These are phyloP conservation scores for Leishmania gerbilli DNA, from an alignment of 208 protist genomes.

Conservation along the genomic window DNA sequence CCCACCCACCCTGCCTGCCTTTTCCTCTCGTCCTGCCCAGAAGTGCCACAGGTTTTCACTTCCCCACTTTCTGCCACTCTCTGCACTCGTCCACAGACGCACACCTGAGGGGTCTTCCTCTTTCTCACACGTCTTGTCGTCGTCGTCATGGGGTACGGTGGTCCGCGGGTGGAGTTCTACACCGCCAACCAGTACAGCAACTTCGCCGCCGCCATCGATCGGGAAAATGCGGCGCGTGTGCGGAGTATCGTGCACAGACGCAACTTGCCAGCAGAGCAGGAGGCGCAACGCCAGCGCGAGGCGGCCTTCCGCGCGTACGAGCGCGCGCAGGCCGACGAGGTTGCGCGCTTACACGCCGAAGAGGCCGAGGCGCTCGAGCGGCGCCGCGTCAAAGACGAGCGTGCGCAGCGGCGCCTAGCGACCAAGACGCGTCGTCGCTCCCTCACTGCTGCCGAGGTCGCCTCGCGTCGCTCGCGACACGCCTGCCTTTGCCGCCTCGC, in stretches of 20 bases:
- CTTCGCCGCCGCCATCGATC: conserved; percentile 51
- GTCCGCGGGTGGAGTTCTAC: conserved; percentile 67
- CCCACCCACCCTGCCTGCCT: background rate
- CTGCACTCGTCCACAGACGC: background rate
- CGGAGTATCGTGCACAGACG: conserved; percentile 37
- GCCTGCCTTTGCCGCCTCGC: conserved; percentile 50
- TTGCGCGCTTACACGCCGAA: conserved; percentile 14
- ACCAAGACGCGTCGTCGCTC: conserved; percentile 3
- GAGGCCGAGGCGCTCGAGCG: conserved; percentile 31
- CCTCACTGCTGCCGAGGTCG: conserved; percentile 18
- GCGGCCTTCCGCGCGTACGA: conserved; percentile 37
- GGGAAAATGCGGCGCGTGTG: conserved; percentile 69
- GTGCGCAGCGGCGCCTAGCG: conserved; percentile 21
- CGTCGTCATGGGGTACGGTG: conserved; percentile 52
- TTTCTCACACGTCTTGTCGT: background rate
- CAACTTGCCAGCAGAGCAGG: conserved; percentile 18
- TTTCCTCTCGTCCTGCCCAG: background rate
- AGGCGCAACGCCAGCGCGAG: conserved; percentile 31
- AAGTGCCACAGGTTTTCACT: background rate
- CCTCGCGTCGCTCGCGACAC: conserved; percentile 18
- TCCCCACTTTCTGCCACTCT: background rate
- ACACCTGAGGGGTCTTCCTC: background rate
- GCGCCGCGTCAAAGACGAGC: conserved; percentile 29
- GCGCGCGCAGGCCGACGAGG: conserved; percentile 27
- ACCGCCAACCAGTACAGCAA: conserved; percentile 63